A percentile compares a stretch with the other conserved stretches of the same genome.
Evolutionary conservation across 2,329 filamentous ascomycete genomes (phyloP).

Genomic region (Colletotrichum liaoningense): DNA sequence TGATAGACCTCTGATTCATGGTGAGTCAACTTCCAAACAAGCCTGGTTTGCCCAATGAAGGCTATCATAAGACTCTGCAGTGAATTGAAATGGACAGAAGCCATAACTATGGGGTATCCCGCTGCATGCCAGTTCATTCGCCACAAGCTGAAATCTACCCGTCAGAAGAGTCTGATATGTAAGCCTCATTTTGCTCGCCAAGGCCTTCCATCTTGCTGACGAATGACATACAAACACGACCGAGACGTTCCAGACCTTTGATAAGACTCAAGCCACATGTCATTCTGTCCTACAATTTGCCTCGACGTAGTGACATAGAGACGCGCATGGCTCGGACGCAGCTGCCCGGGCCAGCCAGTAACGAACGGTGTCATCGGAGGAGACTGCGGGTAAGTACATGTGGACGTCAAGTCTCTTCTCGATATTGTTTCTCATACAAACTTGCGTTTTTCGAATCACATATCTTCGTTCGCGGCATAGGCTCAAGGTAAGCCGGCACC

Average conservation of each 20-base stretch:
- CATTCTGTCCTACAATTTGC: neutral
- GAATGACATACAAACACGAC: neutral
- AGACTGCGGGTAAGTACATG: neutral
- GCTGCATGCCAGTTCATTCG: neutral
- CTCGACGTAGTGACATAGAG: neutral
- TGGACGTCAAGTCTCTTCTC: neutral
- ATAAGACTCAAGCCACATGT: neutral
- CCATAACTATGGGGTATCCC: fast-evolving
- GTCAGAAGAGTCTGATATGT: neutral
- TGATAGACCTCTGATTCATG: neutral
- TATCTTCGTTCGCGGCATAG: neutral
- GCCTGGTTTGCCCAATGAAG: neutral
- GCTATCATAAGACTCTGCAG: neutral
- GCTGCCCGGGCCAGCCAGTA: neutral
- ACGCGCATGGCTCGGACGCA: neutral
- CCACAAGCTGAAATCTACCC: neutral
- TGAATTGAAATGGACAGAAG: fast-evolving
- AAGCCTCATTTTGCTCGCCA: neutral
- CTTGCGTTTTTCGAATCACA: neutral
- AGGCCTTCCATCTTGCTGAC: neutral
- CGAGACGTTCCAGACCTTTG: neutral
- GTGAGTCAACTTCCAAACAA: neutral
- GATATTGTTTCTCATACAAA: neutral
- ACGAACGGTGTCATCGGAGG: neutral
- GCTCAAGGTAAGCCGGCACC: too few relatives aligned